phyloP scores from a whole-genome alignment of 1,139 yeast genomes.

The Nematodospora anomalae region DNA sequence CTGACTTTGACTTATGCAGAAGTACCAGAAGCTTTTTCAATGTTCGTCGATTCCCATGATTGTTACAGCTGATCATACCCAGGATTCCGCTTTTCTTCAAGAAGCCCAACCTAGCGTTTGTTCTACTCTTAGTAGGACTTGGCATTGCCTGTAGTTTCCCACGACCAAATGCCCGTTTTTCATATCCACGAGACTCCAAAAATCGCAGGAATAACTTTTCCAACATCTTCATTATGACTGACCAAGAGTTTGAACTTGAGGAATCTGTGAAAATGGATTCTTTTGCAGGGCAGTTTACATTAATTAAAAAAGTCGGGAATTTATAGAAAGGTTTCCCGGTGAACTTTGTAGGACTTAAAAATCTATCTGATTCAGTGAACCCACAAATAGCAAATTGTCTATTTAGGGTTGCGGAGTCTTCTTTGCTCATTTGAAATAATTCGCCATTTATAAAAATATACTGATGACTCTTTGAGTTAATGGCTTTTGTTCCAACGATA shows the following conservation, averaged over 20 bases:
- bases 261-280: slow-evolving; percentile 47
- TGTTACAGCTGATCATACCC: slow-evolving; percentile 7
- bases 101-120: slow-evolving; percentile 11
- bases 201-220: slow-evolving; percentile 27
- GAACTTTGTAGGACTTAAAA: slow-evolving; percentile 7
- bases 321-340: slow-evolving; percentile 12
- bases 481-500: slow-evolving; percentile 27
- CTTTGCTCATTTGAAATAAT: slow-evolving; percentile 21
- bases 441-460: slow-evolving; percentile 48
- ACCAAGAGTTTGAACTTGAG: slow-evolving; percentile 22
- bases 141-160: slow-evolving; percentile 7
- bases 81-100: slow-evolving; percentile 9
- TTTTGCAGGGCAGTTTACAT: slow-evolving; percentile 28
- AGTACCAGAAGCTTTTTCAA: not conserved
- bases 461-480: slow-evolving; percentile 41
- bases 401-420: slow-evolving; percentile 28
- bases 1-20: not conserved
- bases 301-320: slow-evolving; percentile 41
- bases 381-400: slow-evolving; percentile 21
- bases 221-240: slow-evolving; percentile 30
- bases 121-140: slow-evolving; percentile 12
- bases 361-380: slow-evolving; percentile 3
- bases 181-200: slow-evolving; percentile 23
- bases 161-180: not conserved
- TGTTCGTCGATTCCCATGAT: not conserved